Conservation (phyloP, 768 basidiomycete species). For the Chiua virens region DNA sequence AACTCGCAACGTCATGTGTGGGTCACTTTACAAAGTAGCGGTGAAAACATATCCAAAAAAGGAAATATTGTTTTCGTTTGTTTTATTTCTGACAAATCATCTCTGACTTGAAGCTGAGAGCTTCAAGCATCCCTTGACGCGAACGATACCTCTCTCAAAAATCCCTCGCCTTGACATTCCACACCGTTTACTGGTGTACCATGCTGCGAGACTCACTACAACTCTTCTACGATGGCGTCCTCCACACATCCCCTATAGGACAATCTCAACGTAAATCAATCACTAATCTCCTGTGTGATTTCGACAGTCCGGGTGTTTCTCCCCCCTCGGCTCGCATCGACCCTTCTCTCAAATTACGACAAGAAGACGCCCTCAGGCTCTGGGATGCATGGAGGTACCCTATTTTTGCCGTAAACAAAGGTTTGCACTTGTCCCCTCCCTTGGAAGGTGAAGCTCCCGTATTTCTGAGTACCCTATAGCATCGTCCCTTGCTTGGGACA, state of each 20-base stretch:
- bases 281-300: conserved; percentile 43
- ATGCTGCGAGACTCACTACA: conserved; percentile 29
- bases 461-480: conserved; percentile 14
- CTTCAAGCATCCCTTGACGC: no score
- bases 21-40: background rate
- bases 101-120: background rate
- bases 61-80: conserved; percentile 9
- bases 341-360: conserved; percentile 60
- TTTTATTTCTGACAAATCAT: background rate
- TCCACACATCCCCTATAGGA: conserved; percentile 14
- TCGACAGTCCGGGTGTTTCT: conserved; percentile 63
- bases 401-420: conserved; percentile 64
- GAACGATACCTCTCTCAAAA: background rate
- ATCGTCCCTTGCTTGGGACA: conserved; percentile 54
- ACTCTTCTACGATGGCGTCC: conserved; percentile 14
- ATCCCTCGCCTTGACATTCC: background rate
- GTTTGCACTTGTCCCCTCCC: conserved; percentile 32
- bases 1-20: background rate
- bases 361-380: conserved; percentile 53
- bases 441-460: background rate
- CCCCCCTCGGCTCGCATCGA: conserved; percentile 77
- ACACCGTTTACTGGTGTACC: background rate
- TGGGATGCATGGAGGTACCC: conserved; percentile 77
- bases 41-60: conserved; percentile 21
- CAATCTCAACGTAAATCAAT: conserved; percentile 18